Evolutionary conservation across 1,284 basidiomycete genomes (phyloP), one percentile per base, ranked within the genome.

Genomic region (Schizophyllum commune): DNA sequence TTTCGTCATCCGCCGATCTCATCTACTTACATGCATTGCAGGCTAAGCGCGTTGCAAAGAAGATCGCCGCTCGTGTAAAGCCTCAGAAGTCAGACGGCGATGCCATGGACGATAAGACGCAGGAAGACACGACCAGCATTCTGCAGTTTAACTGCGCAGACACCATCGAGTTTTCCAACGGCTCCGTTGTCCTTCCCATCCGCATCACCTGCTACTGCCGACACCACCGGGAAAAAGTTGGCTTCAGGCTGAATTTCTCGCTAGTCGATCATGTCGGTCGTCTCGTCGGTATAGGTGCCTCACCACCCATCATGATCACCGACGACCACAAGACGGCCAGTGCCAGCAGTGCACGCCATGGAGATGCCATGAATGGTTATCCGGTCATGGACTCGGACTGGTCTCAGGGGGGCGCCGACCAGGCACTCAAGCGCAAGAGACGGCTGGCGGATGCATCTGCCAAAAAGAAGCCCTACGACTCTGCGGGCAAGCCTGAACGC

Each of bases 151-250:
- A 99, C 71, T 98, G 96, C 68, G 84, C 93, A 0, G 92, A 97
- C 68, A 84, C 94, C 60, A 83, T 98, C 58, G 92, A 95, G 68
- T 94, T 99, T 70, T 89, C 88, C 15, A 83, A 88, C 19, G 97
- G 97, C 34, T 91, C 92, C 51, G 89, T 89, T 13, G 83, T 93
- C 19, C 80, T 99, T 17, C 97, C 97, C 2, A 88, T 98, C 57
- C 86, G 97, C 56, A 94, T 99, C 66, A 98, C 97, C 6, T 99
- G 97, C 76, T 99, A 99, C 74, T 99, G 97, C 70, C 89, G 97
- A 58, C 97, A 99, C 78, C 97, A 99, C 75, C 89, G 94, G 64
- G 97, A 99, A 77, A 98, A 98, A 77, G 80, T 91, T 56, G 97
- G 97, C 1, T 99, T 99, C 76, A 88, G 91, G 71, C 88, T 99